Evolutionary conservation across 2,329 filamentous ascomycete genomes (phyloP).

Genomic region (Talaromyces sp.): DNA sequence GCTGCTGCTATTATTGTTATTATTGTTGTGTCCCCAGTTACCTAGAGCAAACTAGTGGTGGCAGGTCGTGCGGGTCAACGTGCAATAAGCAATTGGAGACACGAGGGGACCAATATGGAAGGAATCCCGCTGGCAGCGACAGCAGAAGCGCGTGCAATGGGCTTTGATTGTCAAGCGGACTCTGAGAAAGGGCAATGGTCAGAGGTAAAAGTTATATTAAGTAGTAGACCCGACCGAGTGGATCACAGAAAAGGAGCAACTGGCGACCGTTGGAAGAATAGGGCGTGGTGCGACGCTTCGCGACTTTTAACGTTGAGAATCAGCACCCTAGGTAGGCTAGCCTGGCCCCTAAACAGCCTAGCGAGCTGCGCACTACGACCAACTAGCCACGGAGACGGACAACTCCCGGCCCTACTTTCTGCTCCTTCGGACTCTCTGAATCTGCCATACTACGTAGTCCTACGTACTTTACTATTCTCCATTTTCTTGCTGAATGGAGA

Average conservation of each 20-base stretch:
- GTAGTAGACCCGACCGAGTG: slow-evolving; percentile 32
- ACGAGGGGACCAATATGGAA: neutral
- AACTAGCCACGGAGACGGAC: neutral
- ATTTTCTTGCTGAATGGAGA: neutral
- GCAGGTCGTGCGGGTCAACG: slow-evolving; percentile 2
- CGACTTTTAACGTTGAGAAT: slow-evolving; percentile 2
- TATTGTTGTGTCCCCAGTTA: neutral
- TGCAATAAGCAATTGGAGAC: neutral
- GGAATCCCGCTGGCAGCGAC: neutral
- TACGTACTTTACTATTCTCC: neutral
- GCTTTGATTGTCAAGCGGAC: neutral
- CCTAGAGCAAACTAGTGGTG: slow-evolving; percentile 1
- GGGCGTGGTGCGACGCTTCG: slow-evolving; percentile 7
- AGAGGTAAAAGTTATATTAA: neutral
- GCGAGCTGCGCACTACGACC: neutral
- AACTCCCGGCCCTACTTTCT: neutral
- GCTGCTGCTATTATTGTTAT: neutral
- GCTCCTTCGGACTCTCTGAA: neutral
- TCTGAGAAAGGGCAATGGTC: neutral
- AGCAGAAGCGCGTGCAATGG: neutral
- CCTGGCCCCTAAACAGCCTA: neutral
- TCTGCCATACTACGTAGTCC: neutral
- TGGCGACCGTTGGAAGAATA: slow-evolving; percentile 5
- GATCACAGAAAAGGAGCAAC: slow-evolving; percentile 32
- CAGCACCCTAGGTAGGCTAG: neutral